Base-by-base conservation (phyloP, 345 rosid species). In the Eucalyptus viminalis region DNA sequence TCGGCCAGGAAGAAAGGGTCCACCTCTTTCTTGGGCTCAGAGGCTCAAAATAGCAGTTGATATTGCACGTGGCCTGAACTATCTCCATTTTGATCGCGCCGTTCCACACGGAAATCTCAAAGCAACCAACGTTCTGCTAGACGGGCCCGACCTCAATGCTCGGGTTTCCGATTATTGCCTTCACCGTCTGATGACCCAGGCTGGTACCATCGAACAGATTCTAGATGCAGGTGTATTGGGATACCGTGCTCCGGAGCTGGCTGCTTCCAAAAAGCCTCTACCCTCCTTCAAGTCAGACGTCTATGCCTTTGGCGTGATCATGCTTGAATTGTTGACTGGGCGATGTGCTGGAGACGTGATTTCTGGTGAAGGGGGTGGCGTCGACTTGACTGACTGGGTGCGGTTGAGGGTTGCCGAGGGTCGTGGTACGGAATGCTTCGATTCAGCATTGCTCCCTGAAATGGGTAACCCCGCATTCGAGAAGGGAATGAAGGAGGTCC, bases 41-140 rank as follows among this genome's bases (percentile, higher is more conserved):
- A 95, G 98, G 93, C 94, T 98, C 56, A 98, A 95, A 93, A 92
- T 97, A 40, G 96, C 98, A 4, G 99, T 98, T 49, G 99, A 98
- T 80, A 95, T 97, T n/a, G 99, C 99, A 53, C 99, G 99, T 87
- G 99, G 99, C 92, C 96, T 98, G 87, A 98, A 98, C 93, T 98
- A 98, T 86, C 99, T 98, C 92, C 99, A 98, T 92, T 96, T 98
- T 5, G 99, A 98, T 88, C 96, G 99, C n/a, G 98, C 96, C 56
- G 94, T 95, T 90, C 99, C 99, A 40, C 99, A 98, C 3, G 99
- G 99, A 54, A 98, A 97, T 94, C 95, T 98, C 81, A 98, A 98
- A 92, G 96, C 98, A 44, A 92, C 98, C 27, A 98, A 98, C 87
- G 86, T 98, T 87, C 94, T 98, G 86, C 91, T 98, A 67, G 99